These are phyloP conservation scores for Agarophyton chilense DNA, from an alignment of 23 red algal species.

Conservation along the genomic window DNA sequence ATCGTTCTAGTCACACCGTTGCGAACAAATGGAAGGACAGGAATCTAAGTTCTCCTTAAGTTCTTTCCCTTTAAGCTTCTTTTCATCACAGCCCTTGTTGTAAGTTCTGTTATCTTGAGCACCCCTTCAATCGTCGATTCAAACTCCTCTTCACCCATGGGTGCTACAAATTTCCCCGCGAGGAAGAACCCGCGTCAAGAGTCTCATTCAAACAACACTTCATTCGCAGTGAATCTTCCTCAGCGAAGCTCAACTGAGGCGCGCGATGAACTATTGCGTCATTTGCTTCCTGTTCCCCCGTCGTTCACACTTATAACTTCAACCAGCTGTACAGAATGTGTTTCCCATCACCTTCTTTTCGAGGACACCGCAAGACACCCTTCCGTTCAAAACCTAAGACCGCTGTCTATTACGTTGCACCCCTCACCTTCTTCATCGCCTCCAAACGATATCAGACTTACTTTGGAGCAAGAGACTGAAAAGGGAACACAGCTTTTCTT, in stretches of 20 bases:
- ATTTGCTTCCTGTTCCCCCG: neutral
- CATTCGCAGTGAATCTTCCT: neutral
- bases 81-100: neutral
- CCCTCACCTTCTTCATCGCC: neutral
- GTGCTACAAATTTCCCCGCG: neutral
- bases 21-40: neutral
- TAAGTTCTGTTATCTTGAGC: neutral
- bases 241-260: neutral
- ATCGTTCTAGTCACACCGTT: conserved; percentile 7
- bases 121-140: neutral
- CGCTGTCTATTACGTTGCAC: neutral
- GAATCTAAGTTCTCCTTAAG: neutral
- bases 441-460: neutral
- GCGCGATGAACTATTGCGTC: neutral
- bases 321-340: conserved; percentile 4
- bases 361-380: neutral
- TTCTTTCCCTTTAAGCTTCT: neutral
- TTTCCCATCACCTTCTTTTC: conserved; percentile 7
- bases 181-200: neutral
- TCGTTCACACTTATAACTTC: neutral
- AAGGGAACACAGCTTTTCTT: neutral
- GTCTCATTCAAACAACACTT: neutral
- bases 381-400: neutral
- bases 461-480: neutral
- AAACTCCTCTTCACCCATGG: neutral